Base-by-base conservation (phyloP, 2,329 filamentous ascomycete species). In the Exophiala calicioides region DNA sequence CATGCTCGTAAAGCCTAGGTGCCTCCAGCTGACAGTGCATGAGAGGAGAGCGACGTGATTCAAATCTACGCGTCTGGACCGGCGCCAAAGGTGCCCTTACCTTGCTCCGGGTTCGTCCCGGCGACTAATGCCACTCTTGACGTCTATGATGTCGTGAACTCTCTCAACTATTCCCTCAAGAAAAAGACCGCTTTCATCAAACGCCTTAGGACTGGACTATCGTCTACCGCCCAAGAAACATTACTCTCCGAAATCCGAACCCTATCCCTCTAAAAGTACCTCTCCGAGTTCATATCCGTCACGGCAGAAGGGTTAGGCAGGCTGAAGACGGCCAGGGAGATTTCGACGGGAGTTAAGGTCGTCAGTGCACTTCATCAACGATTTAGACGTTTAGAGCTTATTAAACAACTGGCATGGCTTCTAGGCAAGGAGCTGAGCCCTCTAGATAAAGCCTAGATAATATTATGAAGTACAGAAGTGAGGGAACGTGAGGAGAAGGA, bases 121-220 rank as follows among this genome's bases (percentile, higher is more conserved):
- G 6, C n/a, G 4, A 24, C 51, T 52, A 46, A 51, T 47, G 47
- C 52, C 62, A 37, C 65, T 34, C 24, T n/a, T 58, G 90, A 88
- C 73, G 73, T 94, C 53, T 89, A 94, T 63, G 71, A 81, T 43
- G 83, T 93, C 59, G 84, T 81, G 67, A 79, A 80, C 63, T 86
- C 87, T 21, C 84, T 97, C 63, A 91, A 97, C 69, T 95, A 91
- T 41, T 93, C 90, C 40, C 78, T 97, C 68, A 96, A 95, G 74
- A 97, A 96, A 76, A 97, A 97, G 62, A 97, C 91, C 3, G 90
- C 90, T 57, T 96, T 97, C 68, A 97, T 97, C 65, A 96, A 95
- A 71, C 88, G 91, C 62, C 78, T 97, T 45, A 88, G 91, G 60
- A 96, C 91, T 48, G 88, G 89, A 50, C 84, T 97, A 55, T 90